A percentile compares a stretch with the other conserved stretches of the same genome.
These are phyloP conservation scores for Penicillium sp. DNA, from an alignment of 2,329 filamentous ascomycete genomes.

Conservation along the genomic window DNA sequence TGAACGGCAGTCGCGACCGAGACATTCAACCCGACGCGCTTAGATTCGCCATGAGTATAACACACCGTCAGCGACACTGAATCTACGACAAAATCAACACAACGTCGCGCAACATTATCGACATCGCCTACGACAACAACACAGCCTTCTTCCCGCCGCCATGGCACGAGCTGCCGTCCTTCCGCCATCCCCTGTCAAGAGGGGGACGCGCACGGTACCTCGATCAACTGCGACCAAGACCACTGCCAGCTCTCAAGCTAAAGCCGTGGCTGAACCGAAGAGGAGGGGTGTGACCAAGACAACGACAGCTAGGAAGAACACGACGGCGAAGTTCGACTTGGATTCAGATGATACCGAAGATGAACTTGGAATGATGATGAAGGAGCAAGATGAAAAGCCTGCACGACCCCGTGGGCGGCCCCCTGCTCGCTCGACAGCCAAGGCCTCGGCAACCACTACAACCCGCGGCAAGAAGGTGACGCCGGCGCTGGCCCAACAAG, in stretches of 20 bases:
- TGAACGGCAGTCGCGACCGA: slow-evolving; percentile 9
- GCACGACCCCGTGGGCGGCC: slow-evolving; percentile 14
- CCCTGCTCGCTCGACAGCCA: slow-evolving; percentile 12
- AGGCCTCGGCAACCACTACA: slow-evolving; percentile 6
- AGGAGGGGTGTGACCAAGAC: slow-evolving; percentile 4
- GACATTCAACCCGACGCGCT: not conserved
- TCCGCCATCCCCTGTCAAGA: slow-evolving; percentile 23
- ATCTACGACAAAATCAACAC: slow-evolving; percentile 1
- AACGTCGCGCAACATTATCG: slow-evolving; percentile 4
- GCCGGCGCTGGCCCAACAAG: not conserved
- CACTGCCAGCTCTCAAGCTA: slow-evolving; percentile 13
- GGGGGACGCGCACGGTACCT: slow-evolving; percentile 18
- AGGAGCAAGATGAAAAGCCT: slow-evolving; percentile 8
- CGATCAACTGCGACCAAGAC: slow-evolving; percentile 19
- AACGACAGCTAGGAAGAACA: slow-evolving; percentile 3
- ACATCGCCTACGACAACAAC: not conserved
- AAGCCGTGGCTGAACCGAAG: slow-evolving; percentile 6
- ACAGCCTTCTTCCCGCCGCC: not conserved
- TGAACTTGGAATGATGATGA: slow-evolving; percentile 24
- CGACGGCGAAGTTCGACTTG: not conserved
- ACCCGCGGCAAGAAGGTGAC: slow-evolving; percentile 14
- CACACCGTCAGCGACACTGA: slow-evolving; percentile 5
- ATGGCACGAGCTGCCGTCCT: slow-evolving; percentile 29
- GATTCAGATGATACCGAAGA: slow-evolving; percentile 26
- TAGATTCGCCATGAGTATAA: slow-evolving; percentile 19